Evolutionary conservation across 2,329 filamentous ascomycete species (phyloP).

Genomic region (Zasmidium cellare): DNA sequence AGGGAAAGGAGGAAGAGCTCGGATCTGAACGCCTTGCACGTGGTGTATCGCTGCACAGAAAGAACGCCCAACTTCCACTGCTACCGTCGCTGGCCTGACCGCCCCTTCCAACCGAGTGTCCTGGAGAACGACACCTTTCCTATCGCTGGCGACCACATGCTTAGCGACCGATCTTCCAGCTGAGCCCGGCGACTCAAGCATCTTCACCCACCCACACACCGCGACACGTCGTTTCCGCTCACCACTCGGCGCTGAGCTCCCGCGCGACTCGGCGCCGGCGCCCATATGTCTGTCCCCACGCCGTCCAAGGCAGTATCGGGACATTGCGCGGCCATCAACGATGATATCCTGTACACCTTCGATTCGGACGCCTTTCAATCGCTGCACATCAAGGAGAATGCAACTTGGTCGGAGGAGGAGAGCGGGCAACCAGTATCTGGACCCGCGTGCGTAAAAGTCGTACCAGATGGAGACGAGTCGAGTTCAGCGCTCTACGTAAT

Average conservation of each 20-base stretch:
- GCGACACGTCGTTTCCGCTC: not conserved
- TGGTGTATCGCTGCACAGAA: slow-evolving; percentile 1
- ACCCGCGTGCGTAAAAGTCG: slow-evolving; percentile 73
- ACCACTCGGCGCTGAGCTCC: slow-evolving; percentile 20
- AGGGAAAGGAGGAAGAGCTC: not conserved
- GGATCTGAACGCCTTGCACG: not conserved
- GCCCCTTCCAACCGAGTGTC: slow-evolving; percentile 1
- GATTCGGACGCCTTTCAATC: slow-evolving; percentile 72
- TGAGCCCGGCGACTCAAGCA: slow-evolving; percentile 7
- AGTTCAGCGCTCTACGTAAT: slow-evolving; percentile 74
- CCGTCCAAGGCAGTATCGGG: slow-evolving; percentile 70
- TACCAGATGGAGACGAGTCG: slow-evolving; percentile 56
- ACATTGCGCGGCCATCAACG: slow-evolving; percentile 78
- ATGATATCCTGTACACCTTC: slow-evolving; percentile 83
- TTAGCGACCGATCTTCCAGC: slow-evolving; percentile 7
- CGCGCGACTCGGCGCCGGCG: slow-evolving; percentile 18
- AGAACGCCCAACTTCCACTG: not conserved
- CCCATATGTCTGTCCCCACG: slow-evolving; percentile 68
- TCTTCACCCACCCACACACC: not conserved
- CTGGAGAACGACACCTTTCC: slow-evolving; percentile 6
- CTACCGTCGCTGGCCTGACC: not conserved
- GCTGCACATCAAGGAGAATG: slow-evolving; percentile 66
- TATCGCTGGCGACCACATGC: slow-evolving; percentile 17
- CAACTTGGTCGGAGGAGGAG: slow-evolving; percentile 67
- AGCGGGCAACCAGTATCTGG: slow-evolving; percentile 71